Conservation (phyloP, 2,329 filamentous ascomycete species). For the Diaporthe helianthi region DNA sequence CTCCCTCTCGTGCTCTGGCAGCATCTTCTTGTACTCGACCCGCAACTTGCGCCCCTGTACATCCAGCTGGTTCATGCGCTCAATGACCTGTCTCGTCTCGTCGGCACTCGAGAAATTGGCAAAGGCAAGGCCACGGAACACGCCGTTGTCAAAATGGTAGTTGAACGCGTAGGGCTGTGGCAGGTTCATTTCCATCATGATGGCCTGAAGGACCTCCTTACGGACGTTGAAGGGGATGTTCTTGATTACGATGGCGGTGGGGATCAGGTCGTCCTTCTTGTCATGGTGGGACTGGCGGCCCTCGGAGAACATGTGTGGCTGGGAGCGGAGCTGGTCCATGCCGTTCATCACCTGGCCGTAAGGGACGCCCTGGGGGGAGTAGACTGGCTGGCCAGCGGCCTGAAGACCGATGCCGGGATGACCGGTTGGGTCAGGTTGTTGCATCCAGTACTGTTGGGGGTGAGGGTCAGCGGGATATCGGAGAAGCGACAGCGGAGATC, state of each 20-base stretch:
- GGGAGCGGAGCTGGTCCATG: constrained; percentile 44
- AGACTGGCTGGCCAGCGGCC: constrained; percentile 37
- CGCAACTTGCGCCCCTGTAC: constrained; percentile 92
- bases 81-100: constrained; percentile 91
- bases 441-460: constrained; percentile 56
- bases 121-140: constrained; percentile 94
- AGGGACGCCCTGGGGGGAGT: constrained; percentile 41
- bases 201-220: constrained; percentile 89
- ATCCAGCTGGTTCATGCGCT: constrained; percentile 94
- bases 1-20: constrained; percentile 91
- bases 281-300: constrained; percentile 50
- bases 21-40: constrained; percentile 99
- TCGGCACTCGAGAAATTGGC: constrained; percentile 97
- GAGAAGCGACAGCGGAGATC: constrained; percentile 35
- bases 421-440: constrained; percentile 45
- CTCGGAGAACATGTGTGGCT: constrained; percentile 47
- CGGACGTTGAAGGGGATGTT: constrained; percentile 99
- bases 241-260: constrained; percentile 98
- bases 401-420: constrained; percentile 49
- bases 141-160: constrained; percentile 98
- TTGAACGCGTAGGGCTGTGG: constrained; percentile 98
- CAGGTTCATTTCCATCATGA: constrained; percentile 94
- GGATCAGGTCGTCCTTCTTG: constrained; percentile 79
- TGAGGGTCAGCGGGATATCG: constrained; percentile 34
- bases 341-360: constrained; percentile 52